These are phyloP conservation scores for Triticum timopheevii DNA, from an alignment of 176 grass and related monocot species.

Conservation along the genomic window DNA sequence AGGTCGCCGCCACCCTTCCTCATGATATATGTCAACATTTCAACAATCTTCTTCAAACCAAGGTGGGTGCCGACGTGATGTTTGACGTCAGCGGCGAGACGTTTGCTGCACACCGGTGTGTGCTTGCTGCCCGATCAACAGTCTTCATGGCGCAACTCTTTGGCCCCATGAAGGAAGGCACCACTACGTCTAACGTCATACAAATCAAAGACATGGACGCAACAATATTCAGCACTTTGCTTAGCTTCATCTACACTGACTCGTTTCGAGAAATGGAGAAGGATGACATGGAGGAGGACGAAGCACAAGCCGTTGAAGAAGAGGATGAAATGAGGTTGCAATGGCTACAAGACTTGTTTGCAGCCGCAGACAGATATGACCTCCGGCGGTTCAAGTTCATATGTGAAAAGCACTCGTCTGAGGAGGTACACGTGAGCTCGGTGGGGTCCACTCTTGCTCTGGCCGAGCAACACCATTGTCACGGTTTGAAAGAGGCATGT, in stretches of 20 bases:
- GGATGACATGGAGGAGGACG: neutral
- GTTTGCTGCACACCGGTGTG: neutral
- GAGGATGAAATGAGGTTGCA: neutral
- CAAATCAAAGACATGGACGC: neutral
- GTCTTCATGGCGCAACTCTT: neutral
- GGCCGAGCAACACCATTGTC: neutral
- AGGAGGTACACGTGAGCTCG: neutral
- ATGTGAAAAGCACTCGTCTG: neutral
- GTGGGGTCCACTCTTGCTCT: neutral
- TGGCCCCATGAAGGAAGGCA: neutral
- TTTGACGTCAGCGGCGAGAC: neutral
- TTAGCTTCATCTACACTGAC: neutral
- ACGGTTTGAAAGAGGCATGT: neutral
- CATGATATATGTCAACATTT: neutral
- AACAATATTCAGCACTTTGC: neutral
- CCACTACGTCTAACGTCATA: neutral
- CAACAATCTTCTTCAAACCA: neutral
- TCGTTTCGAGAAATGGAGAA: neutral
- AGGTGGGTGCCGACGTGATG: neutral
- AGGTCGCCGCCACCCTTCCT: neutral
- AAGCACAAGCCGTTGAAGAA: neutral
- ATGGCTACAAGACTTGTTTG: neutral
- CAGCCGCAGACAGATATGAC: neutral
- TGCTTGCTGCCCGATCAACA: neutral
- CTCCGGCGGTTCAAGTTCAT: neutral